These are phyloP conservation scores for Penicillium herquei DNA, from an alignment of 495 filamentous ascomycete species.

Conservation along the genomic window DNA sequence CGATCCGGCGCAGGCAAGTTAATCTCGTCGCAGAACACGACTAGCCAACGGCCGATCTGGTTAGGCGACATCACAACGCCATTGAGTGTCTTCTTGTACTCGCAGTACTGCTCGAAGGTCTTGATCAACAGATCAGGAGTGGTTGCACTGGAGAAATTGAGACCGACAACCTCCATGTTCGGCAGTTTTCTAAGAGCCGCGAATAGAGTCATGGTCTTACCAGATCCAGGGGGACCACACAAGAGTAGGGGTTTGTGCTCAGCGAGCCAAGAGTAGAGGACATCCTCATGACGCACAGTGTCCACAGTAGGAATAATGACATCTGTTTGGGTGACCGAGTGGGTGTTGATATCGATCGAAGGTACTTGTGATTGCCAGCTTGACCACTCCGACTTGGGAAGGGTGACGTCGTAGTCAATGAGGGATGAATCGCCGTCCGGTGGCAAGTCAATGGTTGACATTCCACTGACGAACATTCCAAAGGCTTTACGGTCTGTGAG, in stretches of 20 bases:
- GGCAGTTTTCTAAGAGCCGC: constrained; percentile 93
- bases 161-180: constrained; percentile 97
- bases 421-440: constrained; percentile 72
- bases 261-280: constrained; percentile 97
- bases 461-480: constrained; percentile 73
- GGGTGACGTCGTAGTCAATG: constrained; percentile 89
- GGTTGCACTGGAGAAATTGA: constrained; percentile 98
- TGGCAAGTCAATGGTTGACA: constrained; percentile 83
- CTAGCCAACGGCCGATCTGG: constrained; percentile 96
- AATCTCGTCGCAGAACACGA: constrained; percentile 99
- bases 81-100: constrained; percentile 97
- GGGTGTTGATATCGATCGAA: constrained; percentile 92
- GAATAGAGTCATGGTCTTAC: constrained; percentile 99
- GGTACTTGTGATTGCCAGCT: constrained; percentile 95
- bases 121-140: constrained; percentile 97
- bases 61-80: constrained; percentile 93
- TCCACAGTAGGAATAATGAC: constrained; percentile 96
- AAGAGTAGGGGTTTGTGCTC: constrained; percentile 96
- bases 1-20: constrained; percentile 98
- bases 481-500: constrained; percentile 83
- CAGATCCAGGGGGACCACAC: constrained; percentile 95
- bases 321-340: constrained; percentile 95
- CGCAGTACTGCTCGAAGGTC: constrained; percentile 99
- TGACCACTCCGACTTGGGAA: constrained; percentile 84
- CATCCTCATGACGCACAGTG: constrained; percentile 94